These are phyloP conservation scores for Lecanicillium sp. DNA, from an alignment of 2,329 filamentous ascomycete genomes.

Conservation along the genomic window DNA sequence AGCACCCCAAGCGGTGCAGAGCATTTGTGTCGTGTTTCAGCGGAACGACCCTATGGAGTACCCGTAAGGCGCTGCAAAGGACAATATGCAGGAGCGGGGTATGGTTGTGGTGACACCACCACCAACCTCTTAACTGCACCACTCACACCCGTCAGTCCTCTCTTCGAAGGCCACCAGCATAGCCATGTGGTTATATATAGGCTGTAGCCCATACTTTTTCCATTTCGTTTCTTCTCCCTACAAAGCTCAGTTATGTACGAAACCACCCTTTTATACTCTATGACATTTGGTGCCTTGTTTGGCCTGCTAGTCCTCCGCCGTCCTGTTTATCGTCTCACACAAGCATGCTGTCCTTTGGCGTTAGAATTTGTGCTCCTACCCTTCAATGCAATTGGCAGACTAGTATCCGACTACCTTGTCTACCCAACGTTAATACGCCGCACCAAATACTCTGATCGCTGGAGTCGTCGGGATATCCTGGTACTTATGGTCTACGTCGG, in stretches of 20 bases:
- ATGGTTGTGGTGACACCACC: neutral
- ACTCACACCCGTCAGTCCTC: too few species aligned
- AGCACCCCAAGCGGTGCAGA: neutral
- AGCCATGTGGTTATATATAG: neutral
- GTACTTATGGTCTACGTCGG: neutral
- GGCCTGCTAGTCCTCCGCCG: neutral
- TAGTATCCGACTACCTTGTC: neutral
- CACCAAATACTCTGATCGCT: neutral
- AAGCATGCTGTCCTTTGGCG: neutral
- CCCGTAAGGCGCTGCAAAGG: neutral
- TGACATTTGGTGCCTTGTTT: neutral
- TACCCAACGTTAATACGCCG: neutral
- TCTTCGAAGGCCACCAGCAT: too few species aligned
- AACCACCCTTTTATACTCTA: neutral
- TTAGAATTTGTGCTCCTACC: neutral
- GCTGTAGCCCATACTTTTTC: neutral
- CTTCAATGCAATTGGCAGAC: neutral
- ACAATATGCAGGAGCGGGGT: neutral
- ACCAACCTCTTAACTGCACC: neutral
- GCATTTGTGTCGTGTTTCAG: too few species aligned
- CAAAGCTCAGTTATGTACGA: neutral
- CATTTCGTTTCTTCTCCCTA: neutral
- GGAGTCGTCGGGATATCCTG: neutral
- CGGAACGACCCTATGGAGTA: neutral
- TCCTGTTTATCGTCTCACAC: neutral